Evolutionary conservation across 2,329 filamentous ascomycete species (phyloP).

Genomic region (Penicillium olsonii): DNA sequence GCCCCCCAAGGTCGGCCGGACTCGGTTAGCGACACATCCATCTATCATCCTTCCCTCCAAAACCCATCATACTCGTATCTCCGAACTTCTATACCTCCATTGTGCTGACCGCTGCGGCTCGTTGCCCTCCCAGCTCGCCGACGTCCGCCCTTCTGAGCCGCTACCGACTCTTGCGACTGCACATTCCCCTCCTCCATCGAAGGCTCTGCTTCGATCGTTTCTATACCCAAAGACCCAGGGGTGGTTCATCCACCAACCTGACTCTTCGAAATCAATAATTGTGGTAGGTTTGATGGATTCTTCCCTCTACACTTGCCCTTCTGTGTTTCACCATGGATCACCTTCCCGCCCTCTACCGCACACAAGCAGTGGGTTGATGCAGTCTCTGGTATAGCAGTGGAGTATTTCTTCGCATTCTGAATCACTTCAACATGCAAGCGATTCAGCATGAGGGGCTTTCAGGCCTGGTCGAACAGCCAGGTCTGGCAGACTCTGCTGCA

Average conservation of each 20-base stretch:
- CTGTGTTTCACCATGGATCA: constrained; percentile 29
- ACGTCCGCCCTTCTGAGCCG: constrained; percentile 32
- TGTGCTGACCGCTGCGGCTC: constrained; percentile 28
- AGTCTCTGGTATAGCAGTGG: constrained; percentile 34
- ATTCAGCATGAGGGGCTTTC: constrained; percentile 37
- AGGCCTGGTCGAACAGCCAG: constrained; percentile 35
- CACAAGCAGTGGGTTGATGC: constrained; percentile 37
- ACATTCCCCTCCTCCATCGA: constrained; percentile 37
- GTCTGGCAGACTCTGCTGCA: constrained; percentile 25
- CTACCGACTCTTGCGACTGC: constrained; percentile 40
- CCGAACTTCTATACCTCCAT: constrained; percentile 14
- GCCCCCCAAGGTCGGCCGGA: constrained; percentile 34
- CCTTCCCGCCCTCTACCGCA: constrained; percentile 24
- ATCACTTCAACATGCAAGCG: constrained; percentile 36
- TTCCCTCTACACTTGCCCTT: constrained; percentile 27
- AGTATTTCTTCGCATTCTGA: constrained; percentile 29
- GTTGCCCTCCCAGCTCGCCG: constrained; percentile 29
- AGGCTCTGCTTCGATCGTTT: constrained; percentile 23
- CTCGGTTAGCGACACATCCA: constrained; percentile 26
- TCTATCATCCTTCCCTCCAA: constrained; percentile 14
- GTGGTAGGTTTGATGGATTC: constrained; percentile 42
- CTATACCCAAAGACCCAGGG: constrained; percentile 32
- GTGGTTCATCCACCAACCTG: constrained; percentile 33
- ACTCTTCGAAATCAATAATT: constrained; percentile 29
- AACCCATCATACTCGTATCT: constrained; percentile 21